Evolutionary conservation across 2,329 filamentous ascomycete species (phyloP).

Genomic region (Lojkania enalia): DNA sequence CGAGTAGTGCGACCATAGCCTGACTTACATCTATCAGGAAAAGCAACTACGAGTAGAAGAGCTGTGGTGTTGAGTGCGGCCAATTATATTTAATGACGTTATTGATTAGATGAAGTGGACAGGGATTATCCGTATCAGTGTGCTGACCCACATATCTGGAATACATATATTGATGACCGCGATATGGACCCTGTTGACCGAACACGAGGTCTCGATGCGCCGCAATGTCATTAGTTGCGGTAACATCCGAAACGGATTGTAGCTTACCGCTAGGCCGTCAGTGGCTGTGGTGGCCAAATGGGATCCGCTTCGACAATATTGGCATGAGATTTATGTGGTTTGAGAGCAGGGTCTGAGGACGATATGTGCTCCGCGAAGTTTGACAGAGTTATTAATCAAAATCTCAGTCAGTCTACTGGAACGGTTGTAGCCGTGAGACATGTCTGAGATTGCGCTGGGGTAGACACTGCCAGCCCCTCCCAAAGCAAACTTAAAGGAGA

Average conservation of each 20-base stretch:
- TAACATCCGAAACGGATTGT: not conserved
- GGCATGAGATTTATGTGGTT: not conserved
- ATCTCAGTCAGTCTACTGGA: too few species aligned
- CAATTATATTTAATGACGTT: not conserved
- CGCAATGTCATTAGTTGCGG: not conserved
- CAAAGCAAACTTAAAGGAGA: too few species aligned
- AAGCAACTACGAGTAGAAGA: too few species aligned
- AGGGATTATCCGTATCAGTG: not conserved
- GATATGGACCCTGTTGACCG: conserved; percentile 8
- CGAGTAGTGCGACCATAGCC: not conserved
- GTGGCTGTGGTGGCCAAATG: too few species aligned
- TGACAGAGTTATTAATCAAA: too few species aligned
- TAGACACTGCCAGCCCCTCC: too few species aligned
- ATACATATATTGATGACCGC: conserved; percentile 1
- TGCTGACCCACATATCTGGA: conserved; percentile 7
- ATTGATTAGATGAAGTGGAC: conserved; percentile 1
- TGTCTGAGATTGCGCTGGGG: too few species aligned
- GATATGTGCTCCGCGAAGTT: too few species aligned
- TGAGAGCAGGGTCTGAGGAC: too few species aligned
- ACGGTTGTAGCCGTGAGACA: too few species aligned
- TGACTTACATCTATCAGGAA: too few species aligned
- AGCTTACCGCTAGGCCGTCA: too few species aligned
- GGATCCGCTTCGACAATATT: not conserved
- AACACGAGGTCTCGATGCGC: conserved; percentile 5
- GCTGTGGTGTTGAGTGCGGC: not conserved